Evolutionary conservation across 1,139 yeast genomes (phyloP), one percentile per base, ranked within the genome.

Genomic region (Petasospora fabianii): DNA sequence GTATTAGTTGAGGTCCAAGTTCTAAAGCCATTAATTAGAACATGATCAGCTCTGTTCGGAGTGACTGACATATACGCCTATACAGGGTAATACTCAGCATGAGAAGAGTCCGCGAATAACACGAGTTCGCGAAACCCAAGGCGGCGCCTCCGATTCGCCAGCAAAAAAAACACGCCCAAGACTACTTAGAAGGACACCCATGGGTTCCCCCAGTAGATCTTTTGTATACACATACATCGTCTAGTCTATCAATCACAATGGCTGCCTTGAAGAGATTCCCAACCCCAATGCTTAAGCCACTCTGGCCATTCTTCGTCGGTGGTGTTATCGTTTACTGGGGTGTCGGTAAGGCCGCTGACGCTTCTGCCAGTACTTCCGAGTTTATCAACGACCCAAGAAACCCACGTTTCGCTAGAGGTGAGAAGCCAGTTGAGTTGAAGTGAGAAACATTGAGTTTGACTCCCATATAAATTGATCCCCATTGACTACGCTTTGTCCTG

Each of bases 301-400:
- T 72, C 70, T 79, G 84, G 84, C 84, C 84, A 53, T 75, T 79
- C 62, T 75, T 77, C 55, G 70, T 69, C 53, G 83, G 82, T 54
- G 79, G 81, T 56, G 79, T 65, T 52, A 54, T 71, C 50, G 73
- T 83, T 49, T 73, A 69, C 69, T 77, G 65, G 66, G 66, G 73
- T 48, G 66, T 80, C 54, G 68, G 73, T 58, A 74, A 75, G 66
- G 75, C 73, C 41, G 80, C 83, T 44, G 61, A 63, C 43, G 75
- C 77, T 47, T 68, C 77, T 54, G 65, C 74, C 58, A 65, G 71
- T 65, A 65, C 82, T 47, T 69, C 68, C 42, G 85, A 80, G 64
- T 80, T 75, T 70, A 71, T 75, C 66, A 80, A 81, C 65, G 87
- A 81, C 65, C 88, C 88, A 66, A 79, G 86, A 68, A 79, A 81